Evolutionary conservation across 768 basidiomycete species (phyloP).

Genomic region (Mycena polygramma): DNA sequence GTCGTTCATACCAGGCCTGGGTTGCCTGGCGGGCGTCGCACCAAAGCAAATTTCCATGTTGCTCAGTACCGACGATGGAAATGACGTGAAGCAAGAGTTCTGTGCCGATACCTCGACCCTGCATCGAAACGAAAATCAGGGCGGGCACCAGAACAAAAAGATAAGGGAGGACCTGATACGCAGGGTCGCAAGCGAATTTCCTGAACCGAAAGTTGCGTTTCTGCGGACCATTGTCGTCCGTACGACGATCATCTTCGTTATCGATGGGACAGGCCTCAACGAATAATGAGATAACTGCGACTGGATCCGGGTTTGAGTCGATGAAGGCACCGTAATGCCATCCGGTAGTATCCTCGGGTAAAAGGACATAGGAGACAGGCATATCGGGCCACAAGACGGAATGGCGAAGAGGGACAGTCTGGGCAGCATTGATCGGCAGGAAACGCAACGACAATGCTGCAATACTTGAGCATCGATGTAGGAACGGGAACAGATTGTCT

Average conservation of each 20-base stretch:
- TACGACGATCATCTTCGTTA: constrained; percentile 34
- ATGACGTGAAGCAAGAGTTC: constrained; percentile 58
- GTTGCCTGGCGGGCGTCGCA: constrained; percentile 68
- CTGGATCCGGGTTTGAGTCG: constrained; percentile 47
- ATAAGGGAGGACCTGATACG: constrained; percentile 47
- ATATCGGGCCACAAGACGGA: constrained; percentile 70
- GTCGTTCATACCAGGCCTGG: constrained; percentile 64
- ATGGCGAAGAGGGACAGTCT: constrained; percentile 67
- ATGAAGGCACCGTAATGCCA: constrained; percentile 71
- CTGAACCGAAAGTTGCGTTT: constrained; percentile 60
- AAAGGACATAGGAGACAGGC: constrained; percentile 60
- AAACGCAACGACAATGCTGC: constrained; percentile 24
- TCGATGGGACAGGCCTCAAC: constrained; percentile 55
- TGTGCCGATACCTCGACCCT: constrained; percentile 67
- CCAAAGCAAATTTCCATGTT: constrained; percentile 62
- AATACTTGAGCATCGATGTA: neutral
- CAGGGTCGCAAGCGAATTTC: constrained; percentile 70
- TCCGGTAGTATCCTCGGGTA: constrained; percentile 66
- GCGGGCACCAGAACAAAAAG: neutral
- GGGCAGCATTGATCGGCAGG: constrained; percentile 50
- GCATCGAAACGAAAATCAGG: constrained; percentile 8
- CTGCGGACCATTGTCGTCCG: constrained; percentile 24
- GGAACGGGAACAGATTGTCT: neutral
- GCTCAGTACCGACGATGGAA: constrained; percentile 53
- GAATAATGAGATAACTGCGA: constrained; percentile 72